Conservation (phyloP, 345 rosid genomes). For the Cardamine chenopodiifolia region DNA sequence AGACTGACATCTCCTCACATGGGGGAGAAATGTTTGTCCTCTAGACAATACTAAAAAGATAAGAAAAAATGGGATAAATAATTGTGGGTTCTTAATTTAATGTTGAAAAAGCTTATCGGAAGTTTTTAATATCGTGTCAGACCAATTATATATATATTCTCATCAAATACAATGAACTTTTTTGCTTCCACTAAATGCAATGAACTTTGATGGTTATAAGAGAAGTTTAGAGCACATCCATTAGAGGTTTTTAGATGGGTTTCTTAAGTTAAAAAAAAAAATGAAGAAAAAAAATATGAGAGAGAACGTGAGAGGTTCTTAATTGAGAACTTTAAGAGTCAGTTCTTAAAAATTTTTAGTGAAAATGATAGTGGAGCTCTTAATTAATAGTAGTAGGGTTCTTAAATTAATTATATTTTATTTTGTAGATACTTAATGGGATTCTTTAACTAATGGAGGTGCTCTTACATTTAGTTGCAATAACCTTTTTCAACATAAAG, state of each 20-base stretch:
- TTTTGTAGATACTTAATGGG: too few relatives aligned
- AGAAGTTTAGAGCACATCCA: too few relatives aligned
- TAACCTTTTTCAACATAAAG: neutral
- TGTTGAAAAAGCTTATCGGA: constrained; percentile 32
- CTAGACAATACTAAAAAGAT: constrained; percentile 1
- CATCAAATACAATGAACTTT: constrained; percentile 36
- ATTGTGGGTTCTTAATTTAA: constrained; percentile 5
- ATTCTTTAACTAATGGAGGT: too few relatives aligned
- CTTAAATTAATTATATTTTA: too few relatives aligned
- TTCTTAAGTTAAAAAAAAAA: too few relatives aligned
- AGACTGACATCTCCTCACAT: constrained; percentile 46
- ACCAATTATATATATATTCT: constrained; percentile 16
- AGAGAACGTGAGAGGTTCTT: too few relatives aligned
- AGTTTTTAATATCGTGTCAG: constrained; percentile 32
- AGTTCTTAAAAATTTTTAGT: too few relatives aligned
- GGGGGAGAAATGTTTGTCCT: constrained; percentile 47
- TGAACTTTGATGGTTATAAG: constrained; percentile 33
- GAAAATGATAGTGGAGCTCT: too few relatives aligned
- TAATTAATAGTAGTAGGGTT: too few relatives aligned
- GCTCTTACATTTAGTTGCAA: neutral
- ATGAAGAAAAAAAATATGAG: too few relatives aligned
- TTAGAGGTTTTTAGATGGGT: too few relatives aligned
- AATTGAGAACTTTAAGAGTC: too few relatives aligned
- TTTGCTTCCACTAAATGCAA: constrained; percentile 33
- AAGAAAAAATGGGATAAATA: neutral